phyloP scores from a whole-genome alignment of 179 eudicot genomes.

The Vitellaria paradoxa region DNA sequence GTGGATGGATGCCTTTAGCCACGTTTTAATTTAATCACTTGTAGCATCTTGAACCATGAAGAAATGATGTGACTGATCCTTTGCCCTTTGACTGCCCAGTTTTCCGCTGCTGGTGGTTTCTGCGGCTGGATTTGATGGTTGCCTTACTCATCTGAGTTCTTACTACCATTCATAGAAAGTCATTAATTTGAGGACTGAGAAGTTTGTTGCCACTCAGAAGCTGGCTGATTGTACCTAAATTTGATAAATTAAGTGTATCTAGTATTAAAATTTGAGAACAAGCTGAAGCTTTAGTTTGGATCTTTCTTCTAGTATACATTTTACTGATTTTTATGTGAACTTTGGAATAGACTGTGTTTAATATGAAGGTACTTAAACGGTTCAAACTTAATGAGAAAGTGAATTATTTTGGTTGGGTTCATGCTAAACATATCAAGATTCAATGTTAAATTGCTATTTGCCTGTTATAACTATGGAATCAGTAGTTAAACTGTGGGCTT shows the following conservation, averaged over 20 bases:
- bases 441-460: background rate
- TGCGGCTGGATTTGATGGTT: constrained; percentile 17
- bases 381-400: background rate
- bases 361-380: background rate
- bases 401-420: background rate
- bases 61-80: constrained; percentile 15
- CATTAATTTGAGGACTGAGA: background rate
- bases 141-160: constrained; percentile 29
- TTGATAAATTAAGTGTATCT: background rate
- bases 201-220: background rate
- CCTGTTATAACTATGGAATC: background rate
- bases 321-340: background rate
- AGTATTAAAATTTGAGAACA: background rate
- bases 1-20: too few relatives aligned
- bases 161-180: background rate
- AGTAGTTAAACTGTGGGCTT: background rate
- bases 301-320: background rate
- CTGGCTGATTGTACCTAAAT: background rate
- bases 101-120: constrained; percentile 20
- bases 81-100: constrained; percentile 21
- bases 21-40: background rate
- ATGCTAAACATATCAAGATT: background rate
- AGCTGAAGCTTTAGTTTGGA: background rate
- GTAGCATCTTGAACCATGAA: constrained; percentile 15
- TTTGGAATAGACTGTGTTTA: background rate